A percentile compares a stretch with the other conserved stretches of the same genome.
phyloP scores from a whole-genome alignment of 169 alveolate species.

The Plasmodium berghei region DNA sequence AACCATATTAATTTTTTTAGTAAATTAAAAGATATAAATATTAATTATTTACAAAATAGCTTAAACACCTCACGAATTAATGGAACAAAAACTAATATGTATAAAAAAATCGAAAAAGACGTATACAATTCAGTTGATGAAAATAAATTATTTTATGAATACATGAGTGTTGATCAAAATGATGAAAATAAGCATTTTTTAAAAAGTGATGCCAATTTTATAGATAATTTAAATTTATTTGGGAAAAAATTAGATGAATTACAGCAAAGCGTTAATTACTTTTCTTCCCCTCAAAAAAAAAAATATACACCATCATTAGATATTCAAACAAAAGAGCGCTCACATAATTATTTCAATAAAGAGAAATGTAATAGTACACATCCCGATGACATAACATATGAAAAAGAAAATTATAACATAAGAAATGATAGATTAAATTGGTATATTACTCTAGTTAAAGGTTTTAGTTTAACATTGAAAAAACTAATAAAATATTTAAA shows the following conservation, averaged over 20 bases:
- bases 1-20: constrained; percentile 59
- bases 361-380: not conserved
- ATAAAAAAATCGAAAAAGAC: not conserved
- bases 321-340: not conserved
- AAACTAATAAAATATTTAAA: constrained; percentile 65
- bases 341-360: not conserved
- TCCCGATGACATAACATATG: not conserved
- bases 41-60: constrained; percentile 3
- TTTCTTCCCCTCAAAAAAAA: not conserved
- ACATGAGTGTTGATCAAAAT: constrained; percentile 26
- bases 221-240: constrained; percentile 39
- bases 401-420: constrained; percentile 1
- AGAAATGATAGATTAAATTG: constrained; percentile 1
- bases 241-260: constrained; percentile 31
- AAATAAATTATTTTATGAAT: constrained; percentile 51
- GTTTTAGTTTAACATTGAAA: constrained; percentile 38
- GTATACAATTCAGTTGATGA: constrained; percentile 8
- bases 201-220: constrained; percentile 14
- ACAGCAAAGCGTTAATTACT: not conserved
- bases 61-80: not conserved
- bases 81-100: not conserved
- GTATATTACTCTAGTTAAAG: constrained; percentile 11
- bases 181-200: not conserved
- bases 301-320: not conserved
- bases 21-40: constrained; percentile 33